A percentile compares a stretch with the other conserved stretches of the same genome.
phyloP scores from a whole-genome alignment of 352 stramenopile genomes.

The Globisporangium emineosum region DNA sequence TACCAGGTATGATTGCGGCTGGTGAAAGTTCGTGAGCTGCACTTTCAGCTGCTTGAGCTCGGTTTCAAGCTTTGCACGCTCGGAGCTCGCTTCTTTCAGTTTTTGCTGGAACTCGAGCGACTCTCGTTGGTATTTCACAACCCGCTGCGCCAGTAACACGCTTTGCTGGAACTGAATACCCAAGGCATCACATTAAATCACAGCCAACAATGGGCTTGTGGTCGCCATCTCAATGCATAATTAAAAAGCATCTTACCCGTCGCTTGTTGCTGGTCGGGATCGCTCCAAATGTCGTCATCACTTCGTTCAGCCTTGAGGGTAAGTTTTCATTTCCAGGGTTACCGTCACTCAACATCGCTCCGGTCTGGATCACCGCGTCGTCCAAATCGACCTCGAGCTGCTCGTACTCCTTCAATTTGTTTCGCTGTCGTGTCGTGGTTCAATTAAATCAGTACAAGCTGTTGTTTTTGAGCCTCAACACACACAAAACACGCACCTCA shows the following conservation, averaged over 20 bases:
- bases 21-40: slow-evolving; percentile 51
- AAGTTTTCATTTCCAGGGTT: not conserved
- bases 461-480: not conserved
- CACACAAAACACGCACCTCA: slow-evolving; percentile 31
- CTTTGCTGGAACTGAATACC: slow-evolving; percentile 72
- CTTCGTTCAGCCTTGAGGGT: slow-evolving; percentile 26
- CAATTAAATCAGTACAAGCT: no score
- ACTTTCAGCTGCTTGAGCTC: slow-evolving; percentile 31
- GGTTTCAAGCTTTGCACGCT: slow-evolving; percentile 28
- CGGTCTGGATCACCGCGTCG: slow-evolving; percentile 59
- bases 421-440: no score
- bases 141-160: slow-evolving; percentile 58
- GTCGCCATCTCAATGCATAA: not conserved
- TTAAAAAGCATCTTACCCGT: slow-evolving; percentile 29
- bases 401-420: slow-evolving; percentile 70
- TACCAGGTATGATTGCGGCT: slow-evolving; percentile 76
- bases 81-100: slow-evolving; percentile 26
- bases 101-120: slow-evolving; percentile 37
- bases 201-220: no score
- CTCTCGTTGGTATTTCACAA: slow-evolving; percentile 66
- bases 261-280: slow-evolving; percentile 68
- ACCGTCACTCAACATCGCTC: slow-evolving; percentile 24
- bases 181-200: not conserved
- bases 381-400: slow-evolving; percentile 73
- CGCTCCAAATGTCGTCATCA: slow-evolving; percentile 56